Evolutionary conservation across 2,329 filamentous ascomycete species (phyloP).

Genomic region (Amauroascus niger): DNA sequence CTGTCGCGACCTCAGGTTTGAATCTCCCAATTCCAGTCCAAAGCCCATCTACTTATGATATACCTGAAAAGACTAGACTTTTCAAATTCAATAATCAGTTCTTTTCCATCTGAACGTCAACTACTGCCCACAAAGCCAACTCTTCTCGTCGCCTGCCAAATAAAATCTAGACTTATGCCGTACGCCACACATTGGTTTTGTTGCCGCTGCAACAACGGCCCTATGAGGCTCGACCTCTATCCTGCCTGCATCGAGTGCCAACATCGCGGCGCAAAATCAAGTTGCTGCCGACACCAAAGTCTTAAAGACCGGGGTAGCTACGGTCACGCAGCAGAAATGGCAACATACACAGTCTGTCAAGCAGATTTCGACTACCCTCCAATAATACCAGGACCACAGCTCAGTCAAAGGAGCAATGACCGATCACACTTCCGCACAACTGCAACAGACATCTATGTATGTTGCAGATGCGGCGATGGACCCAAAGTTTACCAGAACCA

Average conservation of each 20-base stretch:
- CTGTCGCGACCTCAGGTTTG: neutral
- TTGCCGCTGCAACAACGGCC: conserved; percentile 28
- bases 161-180: conserved; percentile 13
- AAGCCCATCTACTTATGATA: neutral
- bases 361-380: neutral
- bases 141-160: neutral
- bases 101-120: neutral
- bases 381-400: neutral
- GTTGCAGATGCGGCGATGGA: conserved; percentile 33
- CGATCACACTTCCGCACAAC: neutral
- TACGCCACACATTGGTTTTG: conserved; percentile 28
- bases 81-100: neutral
- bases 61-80: neutral
- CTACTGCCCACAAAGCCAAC: neutral
- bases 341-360: neutral
- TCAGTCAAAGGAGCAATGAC: neutral
- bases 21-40: neutral
- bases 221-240: conserved; percentile 23
- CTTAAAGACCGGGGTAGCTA: conserved; percentile 13
- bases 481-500: conserved; percentile 32
- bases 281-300: conserved; percentile 20
- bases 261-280: conserved; percentile 11
- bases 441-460: conserved; percentile 28
- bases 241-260: conserved; percentile 24
- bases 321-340: neutral